Base-by-base conservation (phyloP, 1,284 basidiomycete genomes). In the Gomphus sp. region DNA sequence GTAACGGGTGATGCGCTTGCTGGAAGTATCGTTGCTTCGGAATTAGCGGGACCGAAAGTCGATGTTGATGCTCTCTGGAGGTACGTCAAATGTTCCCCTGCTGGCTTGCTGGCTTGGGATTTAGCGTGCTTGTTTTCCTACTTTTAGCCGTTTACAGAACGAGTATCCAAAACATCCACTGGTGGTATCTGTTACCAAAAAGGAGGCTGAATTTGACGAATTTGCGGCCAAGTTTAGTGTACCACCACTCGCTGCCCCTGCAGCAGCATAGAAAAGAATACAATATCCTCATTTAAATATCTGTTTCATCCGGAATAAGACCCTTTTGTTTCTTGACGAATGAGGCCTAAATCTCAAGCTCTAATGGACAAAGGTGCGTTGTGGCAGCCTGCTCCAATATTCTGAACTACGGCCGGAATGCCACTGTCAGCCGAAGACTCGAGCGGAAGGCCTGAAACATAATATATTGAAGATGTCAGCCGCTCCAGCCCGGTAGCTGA, bases 151-250 rank as follows among this genome's bases (percentile, higher is more conserved):
- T 65, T 71, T 93, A 52, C 71, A 71, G 8, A 71, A 71, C n/a
- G 74, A 81, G 62, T 76, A 85, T 63, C 81, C 89, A 8, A 70
- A 72, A 2, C 85, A 91, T 72, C 87, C 87, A 9, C 69, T 90
- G 61, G 81, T 89, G 16, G 64, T 69, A n/a, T 87, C 90, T 63
- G 69, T 90, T 28, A 67, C 70, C 28, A 71, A 77, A 53, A 91
- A 89, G 71, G 77, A 80, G 7, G 73, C 74, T 0, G 65, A 82
- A 49, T 93, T 93, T 66, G 91, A 93, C 68, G 81, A 87, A 62
- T 81, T 80, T 55, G 82, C 82, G 6, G 71, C 80, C 28, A 88
- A 84, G 64, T 92, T 85, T 69, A 69, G 70, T 50, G 77, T 87
- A 33, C 87, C 88, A 18, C 73, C 81, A 9, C 66, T 78, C 44